phyloP scores from a whole-genome alignment of 352 stramenopile species.

The Phytophthora ramorum region DNA sequence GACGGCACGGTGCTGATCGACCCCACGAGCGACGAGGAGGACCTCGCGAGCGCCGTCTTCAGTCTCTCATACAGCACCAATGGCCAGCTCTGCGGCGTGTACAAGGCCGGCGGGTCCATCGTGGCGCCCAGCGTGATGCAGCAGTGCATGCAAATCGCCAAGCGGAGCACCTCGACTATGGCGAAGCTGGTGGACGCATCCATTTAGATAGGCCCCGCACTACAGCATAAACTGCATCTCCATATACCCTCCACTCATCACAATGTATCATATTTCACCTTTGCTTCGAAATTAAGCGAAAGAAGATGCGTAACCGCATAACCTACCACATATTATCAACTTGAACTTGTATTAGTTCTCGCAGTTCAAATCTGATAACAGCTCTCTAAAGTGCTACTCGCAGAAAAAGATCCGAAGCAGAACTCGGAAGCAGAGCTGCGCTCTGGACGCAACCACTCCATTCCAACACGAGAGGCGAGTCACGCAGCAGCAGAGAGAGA shows the following conservation, averaged over 20 bases:
- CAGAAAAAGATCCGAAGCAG: slow-evolving; percentile 31
- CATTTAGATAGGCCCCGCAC: slow-evolving; percentile 10
- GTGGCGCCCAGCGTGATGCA: slow-evolving; percentile 60
- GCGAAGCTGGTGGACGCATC: slow-evolving; percentile 49
- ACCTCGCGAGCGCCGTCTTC: slow-evolving; percentile 62
- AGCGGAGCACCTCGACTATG: slow-evolving; percentile 43
- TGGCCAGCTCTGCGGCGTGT: slow-evolving; percentile 66
- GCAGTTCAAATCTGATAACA: slow-evolving; percentile 9
- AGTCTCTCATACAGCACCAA: slow-evolving; percentile 73
- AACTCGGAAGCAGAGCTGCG: background rate
- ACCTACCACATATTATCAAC: background rate
- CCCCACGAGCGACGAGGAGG: slow-evolving; percentile 76
- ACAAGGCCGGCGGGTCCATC: slow-evolving; percentile 72
- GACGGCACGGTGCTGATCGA: slow-evolving; percentile 68
- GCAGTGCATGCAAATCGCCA: slow-evolving; percentile 71
- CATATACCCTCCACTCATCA: background rate
- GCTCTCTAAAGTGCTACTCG: slow-evolving; percentile 7
- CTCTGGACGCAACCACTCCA: background rate
- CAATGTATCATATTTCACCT: background rate
- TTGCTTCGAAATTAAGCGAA: background rate
- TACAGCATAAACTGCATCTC: background rate
- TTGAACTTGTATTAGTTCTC: background rate
- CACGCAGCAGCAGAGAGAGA: too few species aligned
- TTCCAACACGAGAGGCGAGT: background rate
- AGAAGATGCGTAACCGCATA: background rate